Conservation (phyloP, 2,329 filamentous ascomycete genomes). For the Xylaria sp. region DNA sequence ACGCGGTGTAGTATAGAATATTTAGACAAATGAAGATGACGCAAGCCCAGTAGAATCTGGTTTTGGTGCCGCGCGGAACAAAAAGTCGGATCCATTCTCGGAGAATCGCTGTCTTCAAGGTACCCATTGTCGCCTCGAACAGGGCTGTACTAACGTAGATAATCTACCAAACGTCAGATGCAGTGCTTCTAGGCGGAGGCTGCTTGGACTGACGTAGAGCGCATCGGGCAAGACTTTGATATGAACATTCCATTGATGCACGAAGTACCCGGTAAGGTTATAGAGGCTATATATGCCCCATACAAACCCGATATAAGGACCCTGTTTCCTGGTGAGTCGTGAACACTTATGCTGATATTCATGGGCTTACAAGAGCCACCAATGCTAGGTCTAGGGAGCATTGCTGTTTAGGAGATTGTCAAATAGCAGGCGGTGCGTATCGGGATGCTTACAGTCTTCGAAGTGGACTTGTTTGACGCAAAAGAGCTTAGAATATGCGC, state of each 20-base stretch:
- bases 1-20: slow-evolving; percentile 26
- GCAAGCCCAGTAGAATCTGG: slow-evolving; percentile 35
- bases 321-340: not conserved
- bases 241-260: slow-evolving; percentile 5
- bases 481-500: not conserved
- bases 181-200: not conserved
- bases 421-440: not conserved
- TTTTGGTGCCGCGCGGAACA: slow-evolving; percentile 37
- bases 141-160: slow-evolving; percentile 11
- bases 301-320: not conserved
- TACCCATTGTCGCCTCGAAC: slow-evolving; percentile 4
- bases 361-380: not conserved
- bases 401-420: not conserved
- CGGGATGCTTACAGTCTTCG: not conserved
- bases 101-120: slow-evolving; percentile 32
- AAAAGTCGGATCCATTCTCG: slow-evolving; percentile 48
- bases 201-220: not conserved
- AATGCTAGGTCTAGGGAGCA: not conserved
- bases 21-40: slow-evolving; percentile 31
- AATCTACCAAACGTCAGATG: not conserved
- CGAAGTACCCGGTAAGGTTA: slow-evolving; percentile 1
- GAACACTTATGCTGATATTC: not conserved
- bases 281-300: not conserved
- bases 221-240: not conserved
- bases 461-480: not conserved